A percentile compares a stretch with the other conserved stretches of the same genome.
Evolutionary conservation across 768 basidiomycete species (phyloP).

Genomic region (Tulasnella sp.): DNA sequence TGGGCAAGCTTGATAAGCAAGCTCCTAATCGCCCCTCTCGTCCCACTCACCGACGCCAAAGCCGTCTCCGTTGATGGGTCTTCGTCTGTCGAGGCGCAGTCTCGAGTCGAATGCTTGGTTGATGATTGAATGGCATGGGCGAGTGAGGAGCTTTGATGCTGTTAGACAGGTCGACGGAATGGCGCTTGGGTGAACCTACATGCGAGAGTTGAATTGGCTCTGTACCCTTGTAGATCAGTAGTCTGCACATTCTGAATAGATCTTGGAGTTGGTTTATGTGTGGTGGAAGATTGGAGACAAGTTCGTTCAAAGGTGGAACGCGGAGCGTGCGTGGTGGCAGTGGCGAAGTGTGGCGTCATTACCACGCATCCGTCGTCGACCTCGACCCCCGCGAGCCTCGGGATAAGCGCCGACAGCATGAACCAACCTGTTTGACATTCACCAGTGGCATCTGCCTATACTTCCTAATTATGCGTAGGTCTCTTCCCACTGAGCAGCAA

Average conservation of each 20-base stretch:
- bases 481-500: too few relatives aligned
- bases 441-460: too few relatives aligned
- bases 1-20: not conserved
- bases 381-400: too few relatives aligned
- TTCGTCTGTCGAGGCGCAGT: conserved; percentile 62
- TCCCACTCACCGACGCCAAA: conserved; percentile 74
- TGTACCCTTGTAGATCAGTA: conserved; percentile 92
- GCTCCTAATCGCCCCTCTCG: not conserved
- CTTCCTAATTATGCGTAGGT: not conserved
- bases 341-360: not conserved
- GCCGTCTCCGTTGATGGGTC: conserved; percentile 92
- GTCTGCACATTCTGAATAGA: conserved; percentile 55
- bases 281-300: not conserved
- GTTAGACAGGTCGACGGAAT: conserved; percentile 7
- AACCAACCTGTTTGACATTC: too few relatives aligned
- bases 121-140: conserved; percentile 91
- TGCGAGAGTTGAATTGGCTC: conserved; percentile 86
- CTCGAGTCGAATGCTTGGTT: conserved; percentile 96
- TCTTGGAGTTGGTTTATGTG: not conserved
- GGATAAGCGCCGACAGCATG: not conserved
- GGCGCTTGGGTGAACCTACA: conserved; percentile 31
- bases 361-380: not conserved
- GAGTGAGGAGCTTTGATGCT: conserved; percentile 59
- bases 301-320: not conserved
- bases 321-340: not conserved